Evolutionary conservation across 2,329 filamentous ascomycete genomes (phyloP), one percentile per base, ranked within the genome.

Genomic region (Phymatotrichopsis omnivora): DNA sequence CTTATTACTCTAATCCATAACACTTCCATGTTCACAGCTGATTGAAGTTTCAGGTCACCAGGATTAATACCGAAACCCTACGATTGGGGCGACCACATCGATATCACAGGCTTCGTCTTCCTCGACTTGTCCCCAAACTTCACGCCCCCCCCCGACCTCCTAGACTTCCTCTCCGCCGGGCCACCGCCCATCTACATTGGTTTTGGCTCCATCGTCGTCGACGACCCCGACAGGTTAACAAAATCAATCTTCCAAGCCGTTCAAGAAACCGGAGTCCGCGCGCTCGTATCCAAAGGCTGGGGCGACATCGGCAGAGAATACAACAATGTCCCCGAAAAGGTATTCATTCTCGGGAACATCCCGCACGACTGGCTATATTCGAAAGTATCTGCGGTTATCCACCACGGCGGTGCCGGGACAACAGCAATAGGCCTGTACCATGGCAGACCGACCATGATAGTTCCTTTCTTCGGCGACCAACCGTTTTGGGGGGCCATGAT

Each of bases 391-490:
- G 78, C 76, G 0, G 79, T 79, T 3, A 74, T 85, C 1, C 82
- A 84, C 50, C 82, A 85, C 52, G 82, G 82, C n/a, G 82, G 82
- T 10, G 82, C 82, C 0, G 82, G 82, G 2, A 86, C 82, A 0
- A 83, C 80, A 0, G 82, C 82, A 1, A 81, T 81, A 35, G 80
- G 80, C 1, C 67, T 86, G 24, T 82, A 81, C 60, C 80, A 73
- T 52, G 82, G 73, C 3, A 75, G 73, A 56, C 82, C 82, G 0
- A 84, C 78, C 4, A 80, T 85, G 74, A 73, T 85, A 20, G 78
- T 86, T 2, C 82, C 82, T 0, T 86, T 86, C 63, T 86, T 86
- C 54, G 82, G 82, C 2, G 82, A 86, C 58, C 82, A 86, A 61
- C 73, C 79, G 37, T 86, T 86, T 59, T 86, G 82, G 82, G 82